Conservation (phyloP, 169 alveolate genomes). For the Eimeria brunetti region DNA sequence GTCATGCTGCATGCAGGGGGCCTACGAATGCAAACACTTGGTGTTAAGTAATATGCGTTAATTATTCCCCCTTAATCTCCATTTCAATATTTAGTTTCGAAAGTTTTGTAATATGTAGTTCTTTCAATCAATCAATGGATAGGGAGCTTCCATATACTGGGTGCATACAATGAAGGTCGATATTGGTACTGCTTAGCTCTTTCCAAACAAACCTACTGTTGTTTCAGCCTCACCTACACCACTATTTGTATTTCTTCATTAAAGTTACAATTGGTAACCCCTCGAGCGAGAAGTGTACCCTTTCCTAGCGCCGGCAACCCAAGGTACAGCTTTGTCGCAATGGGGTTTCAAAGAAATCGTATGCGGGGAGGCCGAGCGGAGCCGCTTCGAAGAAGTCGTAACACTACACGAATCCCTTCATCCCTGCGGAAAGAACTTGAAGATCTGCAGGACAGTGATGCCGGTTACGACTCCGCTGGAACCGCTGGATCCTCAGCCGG, state of each 20-base stretch:
- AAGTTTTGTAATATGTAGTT: not conserved
- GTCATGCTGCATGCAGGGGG: conserved; percentile 2
- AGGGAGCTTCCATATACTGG: not conserved
- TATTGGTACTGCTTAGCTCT: not conserved
- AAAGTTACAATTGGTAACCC: not conserved
- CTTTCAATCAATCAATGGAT: not conserved
- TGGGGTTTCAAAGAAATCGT: not conserved
- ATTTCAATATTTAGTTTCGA: not conserved
- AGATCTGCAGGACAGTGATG: not conserved
- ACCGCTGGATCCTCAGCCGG: not conserved
- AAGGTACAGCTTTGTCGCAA: not conserved
- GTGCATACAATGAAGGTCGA: not conserved
- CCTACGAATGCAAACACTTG: not conserved
- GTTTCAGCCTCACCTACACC: not conserved
- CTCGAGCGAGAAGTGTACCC: not conserved
- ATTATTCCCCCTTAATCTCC: not conserved
- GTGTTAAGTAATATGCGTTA: not conserved
- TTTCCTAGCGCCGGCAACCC: not conserved
- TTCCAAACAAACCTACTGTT: not conserved
- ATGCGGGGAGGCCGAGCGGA: conserved; percentile 23
- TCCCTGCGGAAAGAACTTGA: conserved; percentile 30
- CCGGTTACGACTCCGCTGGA: not conserved
- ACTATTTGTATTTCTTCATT: not conserved
- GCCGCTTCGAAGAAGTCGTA: conserved; percentile 2
- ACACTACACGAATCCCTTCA: conserved; percentile 50